Evolutionary conservation across 2,329 filamentous ascomycete species (phyloP), one percentile per base, ranked within the genome.

Genomic region (Penicillium fuscoglaucum): DNA sequence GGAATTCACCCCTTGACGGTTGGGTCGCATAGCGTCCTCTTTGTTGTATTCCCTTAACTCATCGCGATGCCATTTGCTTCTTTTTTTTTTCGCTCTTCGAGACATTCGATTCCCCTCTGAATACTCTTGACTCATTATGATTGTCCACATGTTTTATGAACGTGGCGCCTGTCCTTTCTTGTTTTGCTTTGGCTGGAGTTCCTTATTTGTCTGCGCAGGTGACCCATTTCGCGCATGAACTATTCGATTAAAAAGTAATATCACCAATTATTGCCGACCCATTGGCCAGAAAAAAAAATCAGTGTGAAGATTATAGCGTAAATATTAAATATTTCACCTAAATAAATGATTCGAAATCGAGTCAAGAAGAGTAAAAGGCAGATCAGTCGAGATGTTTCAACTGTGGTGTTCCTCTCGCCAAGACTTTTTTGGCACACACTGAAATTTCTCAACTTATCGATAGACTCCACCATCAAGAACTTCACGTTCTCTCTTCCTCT

Each of bases 361-460:
- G 24, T 28, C 4, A 3, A 33, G 5, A 39, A 35, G 31, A 39
- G 31, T 15, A 7, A 26, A 51, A 31, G 13, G 6, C 6, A 51
- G 17, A 19, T 28, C 45, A 43, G 57, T 52, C 26, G 39, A 61
- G 56, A 49, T 59, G 54, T 58, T 53, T 33, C 45, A 47, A 35
- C 40, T 35, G 50, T 44, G 55, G 57, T 62, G 65, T 66, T 67
- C 60, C 58, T 55, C 63, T 68, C 64, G 73, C 73, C 73, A 74
- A 75, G 72, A 72, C 62, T 70, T 72, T 70, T 72, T 69, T 67
- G 68, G 68, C 73, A 74, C 73, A 76, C 73, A 76, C 70, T 72
- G 70, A 75, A 75, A 74, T 74, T 75, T 75, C 71, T 67, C 70
- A 71, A 69, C 66, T 70, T 71, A 71, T 71, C 70, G 68, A 72